Evolutionary conservation across 805 yeast genomes (phyloP), one percentile per base, ranked within the genome.

Genomic region (Maudiozyma barnettii): DNA sequence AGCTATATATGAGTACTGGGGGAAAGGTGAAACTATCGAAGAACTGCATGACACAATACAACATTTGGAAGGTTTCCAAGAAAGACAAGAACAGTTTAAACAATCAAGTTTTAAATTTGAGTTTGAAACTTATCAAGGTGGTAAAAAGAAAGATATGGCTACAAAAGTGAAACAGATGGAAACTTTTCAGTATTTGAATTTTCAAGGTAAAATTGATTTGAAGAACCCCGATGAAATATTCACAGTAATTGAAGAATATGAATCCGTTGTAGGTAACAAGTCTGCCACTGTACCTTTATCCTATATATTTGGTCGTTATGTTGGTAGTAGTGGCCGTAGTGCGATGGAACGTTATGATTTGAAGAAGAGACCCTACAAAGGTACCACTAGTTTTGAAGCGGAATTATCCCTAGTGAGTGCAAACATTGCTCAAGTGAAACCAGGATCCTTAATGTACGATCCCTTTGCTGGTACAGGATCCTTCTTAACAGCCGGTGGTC

Each of bases 401-500:
- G 98, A 93, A 60, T 69, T 93, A 50, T 80, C 97, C 0, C 67
- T 93, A 42, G 83, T 90, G 14, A 83, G 95, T 29, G 85, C 95
- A 58, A 93, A 91, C 58, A 74, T 93, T 45, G 96, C 85, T 0
- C 89, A 84, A 52, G 87, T 83, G 13, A 71, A 64, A 35, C 71
- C 74, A 0, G 84, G 82, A 0, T 76, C 80, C 46, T 59, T 89
- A 3, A 77, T 84, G 60, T 91, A 87, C 60, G 99, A 93, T 65
- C 99, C 99, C 21, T 93, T 93, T 68, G 88, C 86, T 3, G 99
- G 99, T 0, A 93, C 99, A 0, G 99, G 99, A 0, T 87, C 96
- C 19, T 93, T 93, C 59, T 70, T 91, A 37, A 83, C 88, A 1
- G 90, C 96, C 1, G 95, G 89, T 12, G 87, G 90, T 0, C 77